Evolutionary conservation across 2,329 filamentous ascomycete species (phyloP).

Genomic region (Fusarium paranaense): DNA sequence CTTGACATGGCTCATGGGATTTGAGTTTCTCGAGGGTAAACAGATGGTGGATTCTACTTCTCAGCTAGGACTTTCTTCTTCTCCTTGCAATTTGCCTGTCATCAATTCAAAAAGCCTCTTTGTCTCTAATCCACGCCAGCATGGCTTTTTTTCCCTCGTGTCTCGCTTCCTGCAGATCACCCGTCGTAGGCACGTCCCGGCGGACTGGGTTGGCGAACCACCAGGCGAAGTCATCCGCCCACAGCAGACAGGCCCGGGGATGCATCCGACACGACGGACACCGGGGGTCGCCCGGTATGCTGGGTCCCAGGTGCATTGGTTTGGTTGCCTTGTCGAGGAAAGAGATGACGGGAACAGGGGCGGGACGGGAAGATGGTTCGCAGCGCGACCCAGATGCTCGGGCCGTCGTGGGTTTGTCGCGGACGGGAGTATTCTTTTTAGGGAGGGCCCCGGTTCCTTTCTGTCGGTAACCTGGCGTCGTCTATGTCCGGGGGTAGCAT

Average conservation of each 20-base stretch:
- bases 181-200: neutral
- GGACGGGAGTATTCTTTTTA: neutral
- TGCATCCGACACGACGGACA: neutral
- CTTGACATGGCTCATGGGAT: neutral
- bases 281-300: neutral
- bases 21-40: neutral
- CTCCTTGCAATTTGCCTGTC: neutral
- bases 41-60: neutral
- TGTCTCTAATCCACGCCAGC: neutral
- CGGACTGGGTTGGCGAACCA: slow-evolving; percentile 10
- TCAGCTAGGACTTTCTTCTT: neutral
- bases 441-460: slow-evolving; percentile 12
- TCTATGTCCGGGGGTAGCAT: slow-evolving; percentile 2
- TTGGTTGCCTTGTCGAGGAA: slow-evolving; percentile 9
- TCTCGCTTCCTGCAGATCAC: slow-evolving; percentile 3
- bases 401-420: slow-evolving; percentile 18
- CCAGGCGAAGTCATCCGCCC: neutral
- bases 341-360: neutral
- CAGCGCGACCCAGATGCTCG: slow-evolving; percentile 15
- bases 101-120: neutral
- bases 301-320: neutral
- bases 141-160: neutral
- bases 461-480: slow-evolving; percentile 28
- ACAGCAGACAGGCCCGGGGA: neutral
- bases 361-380: neutral